Evolutionary conservation across 2,329 filamentous ascomycete species (phyloP), one percentile per base, ranked within the genome.

Genomic region (Neofusicoccum ribis): DNA sequence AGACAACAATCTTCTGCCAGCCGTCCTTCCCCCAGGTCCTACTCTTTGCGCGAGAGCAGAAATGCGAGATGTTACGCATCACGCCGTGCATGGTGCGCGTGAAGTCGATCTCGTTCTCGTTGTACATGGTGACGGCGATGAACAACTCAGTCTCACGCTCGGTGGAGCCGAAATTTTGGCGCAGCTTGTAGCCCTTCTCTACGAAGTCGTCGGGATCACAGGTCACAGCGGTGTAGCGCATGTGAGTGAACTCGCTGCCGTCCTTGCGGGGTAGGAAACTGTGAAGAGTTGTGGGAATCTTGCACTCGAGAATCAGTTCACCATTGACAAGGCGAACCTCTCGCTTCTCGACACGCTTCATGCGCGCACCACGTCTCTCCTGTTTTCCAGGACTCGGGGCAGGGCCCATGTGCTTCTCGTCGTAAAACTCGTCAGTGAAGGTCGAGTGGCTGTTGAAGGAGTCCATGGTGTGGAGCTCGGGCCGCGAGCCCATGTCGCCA

Each of bases 1-100:
- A 97, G 0, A 99, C 94, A 0, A 99, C 95, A 73, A 99, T 97
- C 83, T 99, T 99, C 79, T 99, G 92, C 95, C 95, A 99, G 4
- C 95, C 95, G 62, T 92, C 88, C 71, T 97, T 96, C 44, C 95
- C 96, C 95, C 95, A 99, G 0, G 93, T 98, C 66, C 95, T 88
- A 5, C 93, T 97, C 77, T 95, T 94, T 63, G 89, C 91, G 62
- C 95, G 89, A 20, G 90, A 92, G 82, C 95, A 99, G 79, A 99
- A 97, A 77, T 98, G 95, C 14, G 91, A 89, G 72, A 99, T 94
- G 76, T 99, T 99, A 77, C 96, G 93, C 91, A 99, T 96, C 65
- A 99, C 92, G 64, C 94, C 95, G 77, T 98, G 92, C 94, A 99
- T 98, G 0, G 95, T 99, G 52, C 95, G 88, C 6, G 95, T 97